Evolutionary conservation across 441 rosid genomes (phyloP).

Genomic region (Codiaeum variegatum): DNA sequence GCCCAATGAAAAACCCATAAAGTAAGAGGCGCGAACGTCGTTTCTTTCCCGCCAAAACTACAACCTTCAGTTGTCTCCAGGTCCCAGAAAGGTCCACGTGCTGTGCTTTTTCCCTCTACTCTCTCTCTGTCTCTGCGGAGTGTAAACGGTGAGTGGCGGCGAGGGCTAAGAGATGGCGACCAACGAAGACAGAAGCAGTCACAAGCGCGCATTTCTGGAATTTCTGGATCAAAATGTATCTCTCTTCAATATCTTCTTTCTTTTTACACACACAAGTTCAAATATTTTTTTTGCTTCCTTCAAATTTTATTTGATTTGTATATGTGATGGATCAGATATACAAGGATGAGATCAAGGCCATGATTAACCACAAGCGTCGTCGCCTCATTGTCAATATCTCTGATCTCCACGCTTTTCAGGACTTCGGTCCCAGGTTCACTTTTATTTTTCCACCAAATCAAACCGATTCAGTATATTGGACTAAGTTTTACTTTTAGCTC

Average conservation of each 20-base stretch:
- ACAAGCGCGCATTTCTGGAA: conserved; percentile 79
- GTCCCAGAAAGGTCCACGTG: neutral
- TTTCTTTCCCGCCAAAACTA: conserved; percentile 49
- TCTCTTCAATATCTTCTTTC: neutral
- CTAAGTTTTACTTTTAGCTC: neutral
- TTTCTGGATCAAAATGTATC: conserved; percentile 73
- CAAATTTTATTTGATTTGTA: too few relatives aligned
- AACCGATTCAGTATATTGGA: neutral
- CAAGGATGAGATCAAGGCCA: conserved; percentile 71
- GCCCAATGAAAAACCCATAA: conserved; percentile 12
- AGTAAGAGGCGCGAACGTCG: conserved; percentile 13
- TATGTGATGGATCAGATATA: conserved; percentile 44
- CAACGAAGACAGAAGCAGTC: conserved; percentile 53
- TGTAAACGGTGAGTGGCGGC: neutral
- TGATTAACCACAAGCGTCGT: conserved; percentile 82
- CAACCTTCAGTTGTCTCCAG: neutral
- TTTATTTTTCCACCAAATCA: neutral
- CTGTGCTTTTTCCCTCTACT: neutral
- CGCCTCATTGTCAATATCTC: conserved; percentile 90
- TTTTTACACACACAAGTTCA: neutral
- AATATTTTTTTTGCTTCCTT: too few relatives aligned
- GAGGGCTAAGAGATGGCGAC: conserved; percentile 42
- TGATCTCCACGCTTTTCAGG: conserved; percentile 71
- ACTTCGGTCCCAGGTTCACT: conserved; percentile 59
- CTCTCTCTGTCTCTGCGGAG: neutral